These are phyloP conservation scores for Phytomonas sp. DNA, from an alignment of 208 protist species.

Conservation along the genomic window DNA sequence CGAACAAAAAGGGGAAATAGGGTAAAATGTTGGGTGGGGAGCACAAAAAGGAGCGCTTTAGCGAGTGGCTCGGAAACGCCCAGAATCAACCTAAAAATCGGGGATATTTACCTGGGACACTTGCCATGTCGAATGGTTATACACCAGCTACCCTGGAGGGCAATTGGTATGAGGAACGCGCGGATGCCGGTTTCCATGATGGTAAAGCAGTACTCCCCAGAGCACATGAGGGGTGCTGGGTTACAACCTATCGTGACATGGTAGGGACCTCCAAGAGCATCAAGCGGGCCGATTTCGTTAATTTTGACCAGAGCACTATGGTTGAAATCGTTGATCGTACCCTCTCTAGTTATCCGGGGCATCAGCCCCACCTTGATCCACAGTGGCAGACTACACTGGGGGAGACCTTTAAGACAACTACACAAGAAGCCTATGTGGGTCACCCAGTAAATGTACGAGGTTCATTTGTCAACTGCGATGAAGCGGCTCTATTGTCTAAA, in stretches of 20 bases:
- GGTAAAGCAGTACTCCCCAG: constrained; percentile 29
- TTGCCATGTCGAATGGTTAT: constrained; percentile 66
- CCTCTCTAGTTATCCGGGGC: constrained; percentile 61
- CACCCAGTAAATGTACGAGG: not conserved
- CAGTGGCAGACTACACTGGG: constrained; percentile 16
- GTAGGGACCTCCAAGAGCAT: constrained; percentile 11
- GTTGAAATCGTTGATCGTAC: constrained; percentile 70
- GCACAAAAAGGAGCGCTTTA: constrained; percentile 85
- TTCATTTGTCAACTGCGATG: constrained; percentile 8
- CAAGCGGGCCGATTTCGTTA: constrained; percentile 5
- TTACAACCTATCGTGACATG: constrained; percentile 47
- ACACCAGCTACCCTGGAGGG: constrained; percentile 62
- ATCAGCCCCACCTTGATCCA: constrained; percentile 76
- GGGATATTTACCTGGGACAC: constrained; percentile 79
- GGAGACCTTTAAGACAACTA: constrained; percentile 1
- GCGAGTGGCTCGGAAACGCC: constrained; percentile 53
- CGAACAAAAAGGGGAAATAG: not conserved
- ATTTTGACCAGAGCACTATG: constrained; percentile 62
- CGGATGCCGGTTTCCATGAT: constrained; percentile 74
- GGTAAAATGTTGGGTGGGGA: constrained; percentile 76
- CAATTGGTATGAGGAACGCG: constrained; percentile 83
- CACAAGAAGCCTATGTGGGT: constrained; percentile 6
- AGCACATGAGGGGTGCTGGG: constrained; percentile 29
- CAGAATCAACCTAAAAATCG: constrained; percentile 86
- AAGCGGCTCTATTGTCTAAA: constrained; percentile 34